Base-by-base conservation (phyloP, 371 early-diverging fungal species). In the Mucor ambiguus region DNA sequence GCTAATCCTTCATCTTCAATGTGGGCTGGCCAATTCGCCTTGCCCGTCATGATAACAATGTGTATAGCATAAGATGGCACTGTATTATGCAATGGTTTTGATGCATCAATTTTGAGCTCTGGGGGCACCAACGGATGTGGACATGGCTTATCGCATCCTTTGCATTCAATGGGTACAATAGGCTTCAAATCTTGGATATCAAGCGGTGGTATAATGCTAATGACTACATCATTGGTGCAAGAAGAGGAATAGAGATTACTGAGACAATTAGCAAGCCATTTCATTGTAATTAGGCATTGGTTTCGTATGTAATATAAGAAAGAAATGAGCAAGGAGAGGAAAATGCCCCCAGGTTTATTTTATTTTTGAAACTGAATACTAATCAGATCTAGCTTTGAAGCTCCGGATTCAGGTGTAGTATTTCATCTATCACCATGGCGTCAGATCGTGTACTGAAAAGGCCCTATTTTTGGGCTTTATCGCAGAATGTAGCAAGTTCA, bases 401-500 rank as follows among this genome's bases (percentile, higher is more conserved):
- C 58, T 58, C 58, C 32, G 56, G 49, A 49, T 49, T 44, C 44
- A 44, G 44, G 49, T 26, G 12, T 49, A 26, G 12, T 49, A 49
- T 2, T 10, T 2, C 12, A 20, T 24, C 26, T 11, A 49, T 26
- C 49, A 49, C 22, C 49, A 49, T 49, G 49, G 49, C 16, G n/a
- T 24, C 55, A 55, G 32, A 55, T 55, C 55, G 8, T 55, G 33
- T 55, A 16, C 8, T 14, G 10, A 49, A 26, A 22, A 14, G 37
- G 5, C 44, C n/a, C 7, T 63, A 58, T 58, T 64, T 58, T 20
- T 30, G 32, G 32, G n/a, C 49, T 30, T 48, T 41, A 61, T 94
- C 88, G 67, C 92, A 91, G 69, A 91, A 89, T 33, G 78, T 75
- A 26, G 96, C 96, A 64, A 96, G 83, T 41, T 89, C 83, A 43